Percentiles rank a stretch among this genome's conserved stretches.
Conservation (phyloP, 176 grass and related monocot genomes). For the Carex parvula region DNA sequence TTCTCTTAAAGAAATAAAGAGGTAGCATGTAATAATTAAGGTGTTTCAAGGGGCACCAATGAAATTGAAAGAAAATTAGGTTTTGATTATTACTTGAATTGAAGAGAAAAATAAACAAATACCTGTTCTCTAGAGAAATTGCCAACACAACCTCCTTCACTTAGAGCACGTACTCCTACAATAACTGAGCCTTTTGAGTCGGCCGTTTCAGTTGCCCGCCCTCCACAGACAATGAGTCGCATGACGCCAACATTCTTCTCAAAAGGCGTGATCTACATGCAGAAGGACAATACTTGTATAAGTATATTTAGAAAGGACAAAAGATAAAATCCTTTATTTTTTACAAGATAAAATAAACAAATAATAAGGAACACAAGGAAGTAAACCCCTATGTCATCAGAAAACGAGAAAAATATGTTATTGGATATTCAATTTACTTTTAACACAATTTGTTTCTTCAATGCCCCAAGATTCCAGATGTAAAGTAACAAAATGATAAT, state of each 20-base stretch:
- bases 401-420: background rate
- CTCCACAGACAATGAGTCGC: constrained; percentile 89
- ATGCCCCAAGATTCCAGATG: background rate
- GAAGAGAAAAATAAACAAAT: background rate
- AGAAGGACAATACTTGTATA: background rate
- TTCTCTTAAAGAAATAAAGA: background rate
- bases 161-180: constrained; percentile 93
- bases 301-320: background rate
- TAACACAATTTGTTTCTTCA: background rate
- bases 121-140: constrained; percentile 99
- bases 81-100: constrained; percentile 5
- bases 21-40: background rate
- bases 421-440: background rate
- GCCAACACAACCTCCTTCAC: constrained; percentile 99
- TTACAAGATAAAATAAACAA: background rate
- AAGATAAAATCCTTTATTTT: background rate
- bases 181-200: constrained; percentile 91
- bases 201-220: constrained; percentile 81
- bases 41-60: background rate
- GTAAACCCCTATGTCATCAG: background rate
- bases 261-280: constrained; percentile 84
- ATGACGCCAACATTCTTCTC: constrained; percentile 91
- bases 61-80: constrained; percentile 1
- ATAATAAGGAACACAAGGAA: background rate
- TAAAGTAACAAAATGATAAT: background rate